Evolutionary conservation across 1,284 basidiomycete species (phyloP), one percentile per base, ranked within the genome.

Genomic region (Naganishia cerealis): DNA sequence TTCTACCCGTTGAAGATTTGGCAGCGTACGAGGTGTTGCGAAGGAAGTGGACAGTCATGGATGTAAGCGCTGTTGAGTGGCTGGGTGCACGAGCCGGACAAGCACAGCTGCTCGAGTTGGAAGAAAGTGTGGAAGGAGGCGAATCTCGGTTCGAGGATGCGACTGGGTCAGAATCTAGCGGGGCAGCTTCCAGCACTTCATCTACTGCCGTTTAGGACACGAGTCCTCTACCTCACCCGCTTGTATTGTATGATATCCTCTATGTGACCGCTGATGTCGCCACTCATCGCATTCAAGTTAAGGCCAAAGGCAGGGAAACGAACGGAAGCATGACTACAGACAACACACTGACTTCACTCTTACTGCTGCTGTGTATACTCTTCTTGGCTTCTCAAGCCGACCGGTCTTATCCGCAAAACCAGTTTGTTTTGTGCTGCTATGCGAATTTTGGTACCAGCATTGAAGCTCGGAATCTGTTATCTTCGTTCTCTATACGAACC

Each of bases 21-120:
- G 86, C 85, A 56, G 87, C 92, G 4, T 92, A 91, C 78, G 88
- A 91, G 75, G 76, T 90, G 43, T 80, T 94, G 74, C 88, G 87
- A 77, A 91, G 90, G 87, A 75, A 75, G 65, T 80, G 78, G 80
- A 61, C 73, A 43, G 76, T 81, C 16, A 67, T 78, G 72, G 79
- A 79, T 59, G 72, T 73, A 16, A 73, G 52, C 10, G 74, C 73
- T 8, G 72, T 80, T 26, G 78, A 65, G 84, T 86, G 36, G 83
- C 86, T 73, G 79, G 79, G 50, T 83, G 75, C 68, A 80, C 80
- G 65, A 81, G 82, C 26, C 82, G 81, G 62, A 43, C 61, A 63
- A 24, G 26, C 50, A 9, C 50, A 63, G 50, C 33, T 54, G 38
- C 50, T 63, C 13, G 61, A 63, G 16, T 10, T 24, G 59, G 46